A percentile compares a stretch with the other conserved stretches of the same genome.
Evolutionary conservation across 2,329 filamentous ascomycete genomes (phyloP).

Genomic region (Sporothrix luriei): DNA sequence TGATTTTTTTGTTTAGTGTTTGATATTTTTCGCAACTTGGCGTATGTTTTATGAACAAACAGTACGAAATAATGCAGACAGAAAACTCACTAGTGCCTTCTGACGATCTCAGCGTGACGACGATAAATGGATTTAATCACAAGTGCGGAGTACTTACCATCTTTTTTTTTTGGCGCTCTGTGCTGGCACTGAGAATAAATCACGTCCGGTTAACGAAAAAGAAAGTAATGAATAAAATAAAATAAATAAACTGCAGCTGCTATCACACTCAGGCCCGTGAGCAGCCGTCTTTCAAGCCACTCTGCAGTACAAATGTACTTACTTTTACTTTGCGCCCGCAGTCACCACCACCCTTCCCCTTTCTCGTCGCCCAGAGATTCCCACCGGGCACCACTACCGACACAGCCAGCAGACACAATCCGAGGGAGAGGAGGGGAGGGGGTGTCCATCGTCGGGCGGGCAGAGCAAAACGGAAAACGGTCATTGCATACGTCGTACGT

Average conservation of each 20-base stretch:
- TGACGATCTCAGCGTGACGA: no score
- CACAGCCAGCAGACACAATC: not conserved
- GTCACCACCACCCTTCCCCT: not conserved
- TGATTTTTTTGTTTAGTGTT: not conserved
- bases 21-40: not conserved
- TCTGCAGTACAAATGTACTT: not conserved
- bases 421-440: not conserved
- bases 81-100: not conserved
- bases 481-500: constrained; percentile 11
- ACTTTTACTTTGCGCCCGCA: not conserved
- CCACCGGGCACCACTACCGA: constrained; percentile 15
- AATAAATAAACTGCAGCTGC: constrained; percentile 10
- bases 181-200: not conserved
- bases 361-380: not conserved
- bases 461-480: constrained; percentile 8
- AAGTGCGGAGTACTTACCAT: no score
- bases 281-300: not conserved
- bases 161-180: no score
- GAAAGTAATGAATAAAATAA: no score
- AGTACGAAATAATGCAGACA: not conserved
- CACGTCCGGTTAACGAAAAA: not conserved
- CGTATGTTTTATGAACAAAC: not conserved
- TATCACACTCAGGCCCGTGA: constrained; percentile 8
- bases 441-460: not conserved
- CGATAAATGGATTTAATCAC: no score